phyloP scores from a whole-genome alignment of 257 asterid genomes.

The Solanum corneliomulleri region DNA sequence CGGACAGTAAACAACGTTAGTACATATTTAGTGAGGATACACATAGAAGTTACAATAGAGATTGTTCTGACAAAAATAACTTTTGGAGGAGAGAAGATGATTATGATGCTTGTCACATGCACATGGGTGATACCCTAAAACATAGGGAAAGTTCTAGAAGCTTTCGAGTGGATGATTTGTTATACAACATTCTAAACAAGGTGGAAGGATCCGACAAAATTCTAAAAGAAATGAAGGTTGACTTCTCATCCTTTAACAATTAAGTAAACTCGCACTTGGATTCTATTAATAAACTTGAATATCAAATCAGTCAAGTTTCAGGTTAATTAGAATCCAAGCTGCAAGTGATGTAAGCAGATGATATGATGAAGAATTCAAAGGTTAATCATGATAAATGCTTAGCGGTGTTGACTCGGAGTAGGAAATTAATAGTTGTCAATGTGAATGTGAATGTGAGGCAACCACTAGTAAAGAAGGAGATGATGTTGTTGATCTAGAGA shows the following conservation, averaged over 20 bases:
- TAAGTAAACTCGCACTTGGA: background rate
- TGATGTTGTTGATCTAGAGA: background rate
- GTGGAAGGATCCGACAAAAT: background rate
- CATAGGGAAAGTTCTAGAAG: background rate
- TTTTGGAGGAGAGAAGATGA: background rate
- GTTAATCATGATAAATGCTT: background rate
- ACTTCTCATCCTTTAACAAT: background rate
- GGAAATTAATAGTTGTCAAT: background rate
- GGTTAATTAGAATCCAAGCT: background rate
- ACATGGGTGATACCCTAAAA: background rate
- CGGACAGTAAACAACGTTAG: background rate
- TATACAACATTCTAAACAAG: background rate
- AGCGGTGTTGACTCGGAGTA: background rate
- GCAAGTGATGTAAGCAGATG: too few species aligned
- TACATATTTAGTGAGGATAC: background rate
- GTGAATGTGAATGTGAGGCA: background rate
- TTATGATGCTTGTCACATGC: background rate
- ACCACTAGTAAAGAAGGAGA: background rate
- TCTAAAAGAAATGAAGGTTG: background rate
- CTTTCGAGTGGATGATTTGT: background rate
- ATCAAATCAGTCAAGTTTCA: background rate
- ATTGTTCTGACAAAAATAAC: background rate
- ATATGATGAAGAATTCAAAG: background rate
- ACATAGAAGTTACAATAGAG: background rate
- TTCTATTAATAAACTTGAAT: background rate